Conservation (phyloP, 805 yeast species). For the Pichia heedii region DNA sequence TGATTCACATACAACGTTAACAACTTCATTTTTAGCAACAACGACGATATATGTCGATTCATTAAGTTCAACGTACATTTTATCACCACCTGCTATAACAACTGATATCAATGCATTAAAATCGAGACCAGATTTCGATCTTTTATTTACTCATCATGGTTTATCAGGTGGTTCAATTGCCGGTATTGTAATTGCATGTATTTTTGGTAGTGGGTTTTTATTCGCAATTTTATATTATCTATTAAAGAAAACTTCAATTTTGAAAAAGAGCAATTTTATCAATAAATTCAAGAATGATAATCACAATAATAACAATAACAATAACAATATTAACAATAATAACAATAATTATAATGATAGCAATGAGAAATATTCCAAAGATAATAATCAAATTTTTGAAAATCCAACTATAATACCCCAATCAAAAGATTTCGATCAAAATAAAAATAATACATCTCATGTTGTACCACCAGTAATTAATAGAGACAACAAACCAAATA, state of each 20-base stretch:
- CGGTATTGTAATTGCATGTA: slow-evolving; percentile 23
- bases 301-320: not conserved
- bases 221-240: slow-evolving; percentile 10
- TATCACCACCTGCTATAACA: slow-evolving; percentile 19
- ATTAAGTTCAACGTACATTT: slow-evolving; percentile 9
- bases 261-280: no score
- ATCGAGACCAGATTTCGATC: slow-evolving; percentile 6
- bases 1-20: slow-evolving; percentile 19
- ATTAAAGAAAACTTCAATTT: slow-evolving; percentile 1
- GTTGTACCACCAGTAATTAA: slow-evolving; percentile 3
- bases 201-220: slow-evolving; percentile 15
- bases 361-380: not conserved
- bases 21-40: slow-evolving; percentile 17
- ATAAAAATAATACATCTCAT: not conserved
- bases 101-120: slow-evolving; percentile 20
- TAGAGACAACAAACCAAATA: slow-evolving; percentile 4
- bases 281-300: not conserved
- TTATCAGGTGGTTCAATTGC: slow-evolving; percentile 21
- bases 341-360: not conserved
- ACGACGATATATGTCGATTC: slow-evolving; percentile 13
- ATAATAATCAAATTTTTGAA: not conserved
- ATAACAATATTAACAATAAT: not conserved
- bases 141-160: not conserved
- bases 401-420: not conserved
- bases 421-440: not conserved